phyloP scores from a whole-genome alignment of 495 filamentous ascomycete genomes.

The Neurospora tetrasperma region DNA sequence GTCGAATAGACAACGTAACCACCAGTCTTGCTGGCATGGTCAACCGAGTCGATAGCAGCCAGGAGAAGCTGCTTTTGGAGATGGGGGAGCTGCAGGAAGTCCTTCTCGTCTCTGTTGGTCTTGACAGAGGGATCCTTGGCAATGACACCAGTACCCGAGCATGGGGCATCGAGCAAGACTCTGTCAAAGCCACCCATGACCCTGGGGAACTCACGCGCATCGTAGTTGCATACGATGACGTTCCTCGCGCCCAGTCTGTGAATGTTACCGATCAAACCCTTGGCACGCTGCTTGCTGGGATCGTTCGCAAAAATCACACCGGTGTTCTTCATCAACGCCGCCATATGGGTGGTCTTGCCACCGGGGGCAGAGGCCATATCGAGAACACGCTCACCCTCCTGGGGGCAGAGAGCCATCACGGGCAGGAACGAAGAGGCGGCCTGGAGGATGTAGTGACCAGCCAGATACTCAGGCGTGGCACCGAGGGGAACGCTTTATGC shows the following conservation, averaged over 20 bases:
- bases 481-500: constrained; percentile 64
- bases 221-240: constrained; percentile 87
- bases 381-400: constrained; percentile 81
- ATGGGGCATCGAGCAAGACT: constrained; percentile 34
- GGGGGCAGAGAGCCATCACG: constrained; percentile 92
- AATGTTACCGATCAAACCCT: constrained; percentile 96
- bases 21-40: constrained; percentile 56
- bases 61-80: constrained; percentile 89
- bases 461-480: constrained; percentile 94
- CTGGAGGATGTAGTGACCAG: constrained; percentile 95
- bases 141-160: constrained; percentile 61
- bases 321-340: constrained; percentile 96
- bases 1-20: constrained; percentile 94
- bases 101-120: constrained; percentile 90
- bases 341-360: constrained; percentile 94
- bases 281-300: constrained; percentile 81
- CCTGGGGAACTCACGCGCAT: constrained; percentile 83
- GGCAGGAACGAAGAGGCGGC: constrained; percentile 95
- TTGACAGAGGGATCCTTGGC: constrained; percentile 91
- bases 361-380: constrained; percentile 94
- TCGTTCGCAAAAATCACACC: constrained; percentile 95
- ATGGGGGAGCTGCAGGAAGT: constrained; percentile 86
- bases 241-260: constrained; percentile 91
- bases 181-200: constrained; percentile 89
- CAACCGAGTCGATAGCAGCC: constrained; percentile 87